Conservation (phyloP, 805 yeast genomes). For the Ogataea henricii region DNA sequence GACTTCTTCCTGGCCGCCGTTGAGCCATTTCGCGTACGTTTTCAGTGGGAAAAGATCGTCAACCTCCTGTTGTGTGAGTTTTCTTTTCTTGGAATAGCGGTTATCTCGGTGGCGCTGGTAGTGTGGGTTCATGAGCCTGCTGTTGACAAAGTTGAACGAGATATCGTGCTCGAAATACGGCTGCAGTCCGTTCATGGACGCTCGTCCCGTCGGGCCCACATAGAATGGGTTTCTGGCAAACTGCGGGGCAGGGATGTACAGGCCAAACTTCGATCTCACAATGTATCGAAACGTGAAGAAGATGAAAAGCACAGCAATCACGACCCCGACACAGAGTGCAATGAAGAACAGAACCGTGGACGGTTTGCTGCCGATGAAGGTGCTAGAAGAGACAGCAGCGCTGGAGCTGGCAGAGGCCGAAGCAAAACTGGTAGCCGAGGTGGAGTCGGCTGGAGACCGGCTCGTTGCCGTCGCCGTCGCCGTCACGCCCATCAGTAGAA, state of each 20-base stretch:
- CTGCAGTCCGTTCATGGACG: conserved; percentile 29
- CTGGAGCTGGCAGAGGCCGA: conserved; percentile 6
- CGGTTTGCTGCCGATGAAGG: conserved; percentile 47
- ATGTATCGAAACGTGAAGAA: conserved; percentile 65
- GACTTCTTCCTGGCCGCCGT: conserved; percentile 60
- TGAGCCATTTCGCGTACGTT: conserved; percentile 60
- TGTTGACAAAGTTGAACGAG: conserved; percentile 10
- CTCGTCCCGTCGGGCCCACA: conserved; percentile 26
- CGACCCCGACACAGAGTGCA: conserved; percentile 62
- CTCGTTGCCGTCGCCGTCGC: neutral
- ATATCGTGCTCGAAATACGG: conserved; percentile 28
- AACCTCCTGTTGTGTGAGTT: conserved; percentile 57
- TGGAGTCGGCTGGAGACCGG: neutral
- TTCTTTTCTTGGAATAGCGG: conserved; percentile 47
- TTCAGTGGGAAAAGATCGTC: conserved; percentile 59
- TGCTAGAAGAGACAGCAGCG: conserved; percentile 9
- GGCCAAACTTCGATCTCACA: conserved; percentile 56
- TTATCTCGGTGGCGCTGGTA: conserved; percentile 33
- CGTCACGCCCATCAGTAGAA: neutral
- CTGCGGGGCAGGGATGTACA: conserved; percentile 43
- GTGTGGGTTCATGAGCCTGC: conserved; percentile 9
- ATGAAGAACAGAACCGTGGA: conserved; percentile 65
- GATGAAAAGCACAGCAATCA: conserved; percentile 55
- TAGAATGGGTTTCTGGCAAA: conserved; percentile 28
- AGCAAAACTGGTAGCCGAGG: neutral